Evolutionary conservation across 192 early-diverging fungal genomes (phyloP).

Genomic region (Coemansia sp.): DNA sequence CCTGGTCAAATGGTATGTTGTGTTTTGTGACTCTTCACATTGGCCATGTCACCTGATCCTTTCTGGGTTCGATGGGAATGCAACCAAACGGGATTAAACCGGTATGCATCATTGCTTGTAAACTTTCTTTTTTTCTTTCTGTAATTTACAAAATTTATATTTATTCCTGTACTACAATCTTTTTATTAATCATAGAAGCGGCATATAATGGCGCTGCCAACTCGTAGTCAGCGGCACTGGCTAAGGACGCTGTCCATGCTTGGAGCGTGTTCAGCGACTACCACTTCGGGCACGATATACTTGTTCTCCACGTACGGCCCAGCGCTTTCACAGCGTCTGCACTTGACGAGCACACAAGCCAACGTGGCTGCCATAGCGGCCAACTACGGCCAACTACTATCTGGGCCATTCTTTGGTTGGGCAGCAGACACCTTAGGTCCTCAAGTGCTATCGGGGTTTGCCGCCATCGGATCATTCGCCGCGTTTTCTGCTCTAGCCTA

Average conservation of each 20-base stretch:
- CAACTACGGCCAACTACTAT: conserved; percentile 67
- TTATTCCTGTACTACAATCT: neutral
- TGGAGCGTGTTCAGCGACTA: conserved; percentile 53
- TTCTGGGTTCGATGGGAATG: neutral
- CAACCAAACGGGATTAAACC: too few relatives aligned
- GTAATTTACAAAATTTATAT: neutral
- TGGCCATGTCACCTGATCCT: neutral
- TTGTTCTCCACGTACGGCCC: conserved; percentile 66
- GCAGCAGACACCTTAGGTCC: conserved; percentile 58
- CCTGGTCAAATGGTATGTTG: too few relatives aligned
- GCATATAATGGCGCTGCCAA: conserved; percentile 9
- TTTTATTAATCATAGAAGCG: neutral
- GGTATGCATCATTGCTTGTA: too few relatives aligned
- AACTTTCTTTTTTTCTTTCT: conserved; percentile 4
- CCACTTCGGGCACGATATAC: conserved; percentile 66
- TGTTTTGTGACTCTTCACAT: neutral
- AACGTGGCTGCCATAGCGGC: conserved; percentile 64
- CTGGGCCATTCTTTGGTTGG: conserved; percentile 61
- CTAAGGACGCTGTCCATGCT: conserved; percentile 53
- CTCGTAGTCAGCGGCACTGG: conserved; percentile 44
- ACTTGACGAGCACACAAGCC: conserved; percentile 61
- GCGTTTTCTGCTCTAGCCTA: conserved; percentile 50
- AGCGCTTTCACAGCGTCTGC: conserved; percentile 51
- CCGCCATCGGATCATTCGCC: conserved; percentile 36
- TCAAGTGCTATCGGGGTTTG: conserved; percentile 40